Base-by-base conservation (phyloP, 208 protist species). In the Acanthamoeba royreba region DNA sequence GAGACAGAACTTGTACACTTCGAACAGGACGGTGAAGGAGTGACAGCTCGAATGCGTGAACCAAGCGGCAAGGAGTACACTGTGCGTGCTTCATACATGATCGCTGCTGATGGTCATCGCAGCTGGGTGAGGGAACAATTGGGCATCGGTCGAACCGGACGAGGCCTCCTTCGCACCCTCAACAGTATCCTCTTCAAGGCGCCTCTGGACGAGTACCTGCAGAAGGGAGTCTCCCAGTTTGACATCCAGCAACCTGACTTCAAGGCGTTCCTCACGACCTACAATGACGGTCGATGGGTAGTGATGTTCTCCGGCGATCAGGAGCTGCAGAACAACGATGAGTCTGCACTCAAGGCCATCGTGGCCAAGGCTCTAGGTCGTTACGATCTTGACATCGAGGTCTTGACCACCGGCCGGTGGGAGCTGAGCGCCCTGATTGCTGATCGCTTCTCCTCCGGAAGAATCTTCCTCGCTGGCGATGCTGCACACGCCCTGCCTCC, bases 391-490 rank as follows among this genome's bases (percentile, higher is more conserved):
- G 4, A 72, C 5, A 42, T 93, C 11, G 93, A 95, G 28, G 33
- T 95, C 17, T 35, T 89, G 35, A 66, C 83, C 3, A 35, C 92
- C 4, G 11, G 49, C 31, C 85, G 43, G 25, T 95, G 94, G 94
- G 38, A 55, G 55, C 94, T 95, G 19, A 45, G 15, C 15, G 94
- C 90, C 4, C 15, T 79, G 11, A 86, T 95, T 8, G 94, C 94
- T 49, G 52, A 94, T 19, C 94, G 7, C 22, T 95, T 93, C 19
- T 1, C n/a, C 19, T 2, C 4, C 22, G 38, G 92, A 43, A 31
- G 77, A 31, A 33, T 95, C 1, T 93, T 96, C 49, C 63, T 96
- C 25, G 83, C 43, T 5, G 94, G 94, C 19, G 94, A 96, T 35
- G 47, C 94, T 25, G 94, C 94, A 5, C 94, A 96, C 40, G 13